Evolutionary conservation across 192 early-diverging fungal species (phyloP), one percentile per base, ranked within the genome.

Genomic region (Phlyctochytrium arcticum): DNA sequence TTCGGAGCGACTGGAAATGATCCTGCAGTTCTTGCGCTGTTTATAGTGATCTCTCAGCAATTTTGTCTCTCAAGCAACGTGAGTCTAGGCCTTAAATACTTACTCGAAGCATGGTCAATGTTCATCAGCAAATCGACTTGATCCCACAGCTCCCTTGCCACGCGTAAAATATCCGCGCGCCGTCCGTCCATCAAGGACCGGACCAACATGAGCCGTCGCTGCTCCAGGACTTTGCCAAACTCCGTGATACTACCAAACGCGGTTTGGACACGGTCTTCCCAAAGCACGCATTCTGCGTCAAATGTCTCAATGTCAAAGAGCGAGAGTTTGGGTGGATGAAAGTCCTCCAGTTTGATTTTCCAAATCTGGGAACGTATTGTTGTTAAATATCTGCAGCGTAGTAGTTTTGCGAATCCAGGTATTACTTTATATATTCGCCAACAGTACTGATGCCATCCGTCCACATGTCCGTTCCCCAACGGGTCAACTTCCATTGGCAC

Each of bases 391-490:
- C 39, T 44, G 1, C 39, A 44, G 21, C 12, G 39, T n/a, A n/a
- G 37, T 10, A 42, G 37, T 4, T 17, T 27, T 8, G 8, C 3
- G 19, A 21, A 26, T 5, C 15, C 2, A 27, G 4, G 3, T 19
- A 15, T 30, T 30, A 53, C 50, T 27, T 53, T 53, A 9, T 53
- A 53, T 30, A 53, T 30, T 27, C 29, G 17, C 50, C 50, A 53
- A 30, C 50, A 53, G 29, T 53, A 53, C 23, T 53, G 50, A 30
- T 53, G 50, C 50, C 50, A 53, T 30, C 50, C 50, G 17, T 53
- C 50, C 8, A 53, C 29, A 21, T 21, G 19, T 30, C 50, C 50
- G 29, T 53, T 27, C 15, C 50, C 50, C 15, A 27, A 27, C 3
- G 50, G 50, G 17, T 53, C 50, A 53, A 53, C 50, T 30, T 53